Evolutionary conservation across 352 stramenopile species (phyloP).

Genomic region (Globisporangium barbulae): DNA sequence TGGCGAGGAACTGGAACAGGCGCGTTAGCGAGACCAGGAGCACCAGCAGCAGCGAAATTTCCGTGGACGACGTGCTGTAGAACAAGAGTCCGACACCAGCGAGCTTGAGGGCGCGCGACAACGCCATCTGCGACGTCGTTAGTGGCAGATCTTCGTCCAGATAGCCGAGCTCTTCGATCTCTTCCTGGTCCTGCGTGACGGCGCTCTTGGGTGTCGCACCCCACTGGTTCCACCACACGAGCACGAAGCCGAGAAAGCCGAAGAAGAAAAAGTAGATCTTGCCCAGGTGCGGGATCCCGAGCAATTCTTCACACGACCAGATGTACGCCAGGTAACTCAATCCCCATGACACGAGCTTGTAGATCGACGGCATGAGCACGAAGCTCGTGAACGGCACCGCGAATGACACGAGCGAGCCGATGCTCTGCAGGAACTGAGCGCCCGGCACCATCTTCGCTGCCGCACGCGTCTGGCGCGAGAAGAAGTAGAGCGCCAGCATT

Average conservation of each 20-base stretch:
- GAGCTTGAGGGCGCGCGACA: slow-evolving; percentile 56
- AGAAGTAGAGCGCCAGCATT: slow-evolving; percentile 71
- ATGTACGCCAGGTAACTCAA: slow-evolving; percentile 58
- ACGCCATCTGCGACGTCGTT: slow-evolving; percentile 62
- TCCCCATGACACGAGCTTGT: slow-evolving; percentile 57
- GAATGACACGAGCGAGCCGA: slow-evolving; percentile 67
- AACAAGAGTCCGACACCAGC: slow-evolving; percentile 67
- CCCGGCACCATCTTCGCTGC: slow-evolving; percentile 69
- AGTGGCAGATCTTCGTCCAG: slow-evolving; percentile 61
- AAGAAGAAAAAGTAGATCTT: slow-evolving; percentile 88
- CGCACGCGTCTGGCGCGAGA: slow-evolving; percentile 74
- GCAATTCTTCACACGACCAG: slow-evolving; percentile 65
- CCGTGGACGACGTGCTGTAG: slow-evolving; percentile 80
- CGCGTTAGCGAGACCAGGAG: slow-evolving; percentile 63
- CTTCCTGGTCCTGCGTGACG: slow-evolving; percentile 50
- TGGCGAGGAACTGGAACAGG: slow-evolving; percentile 70
- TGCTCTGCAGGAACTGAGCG: slow-evolving; percentile 58
- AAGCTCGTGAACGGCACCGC: slow-evolving; percentile 73
- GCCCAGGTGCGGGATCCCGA: slow-evolving; percentile 75
- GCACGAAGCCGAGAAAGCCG: slow-evolving; percentile 55
- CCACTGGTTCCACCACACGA: slow-evolving; percentile 89
- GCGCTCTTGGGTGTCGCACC: slow-evolving; percentile 48
- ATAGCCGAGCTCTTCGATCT: slow-evolving; percentile 65
- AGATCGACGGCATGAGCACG: slow-evolving; percentile 73
- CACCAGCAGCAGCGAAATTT: slow-evolving; percentile 70